Evolutionary conservation across 345 rosid species (phyloP), one percentile per base, ranked within the genome.

Genomic region (Pseudoturritis turrita): DNA sequence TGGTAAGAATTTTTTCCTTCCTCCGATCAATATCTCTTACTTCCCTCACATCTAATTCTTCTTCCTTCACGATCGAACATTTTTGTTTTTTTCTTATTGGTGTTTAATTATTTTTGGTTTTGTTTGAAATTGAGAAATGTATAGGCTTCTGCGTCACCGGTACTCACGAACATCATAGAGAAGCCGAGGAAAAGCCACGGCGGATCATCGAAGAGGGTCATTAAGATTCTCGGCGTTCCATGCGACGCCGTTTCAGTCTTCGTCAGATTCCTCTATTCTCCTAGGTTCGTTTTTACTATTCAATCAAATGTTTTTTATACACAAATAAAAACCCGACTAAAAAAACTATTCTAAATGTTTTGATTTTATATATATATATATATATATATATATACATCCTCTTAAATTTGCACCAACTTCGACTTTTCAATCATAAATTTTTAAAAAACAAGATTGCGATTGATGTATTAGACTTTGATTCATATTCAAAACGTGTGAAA

Each of bases 221-320:
- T 93, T 22, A 85, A 84, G 35, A 88, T 93, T 68, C 83, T 84
- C 52, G 97, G 98, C 9, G 98, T 93, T 43, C 96, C 97, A 3
- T 78, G 84, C 80, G 85, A 79, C 51, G 97, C 98, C 61, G 98
- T 93, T 63, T 80, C 84, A 0, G 77, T 88, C 3, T 93, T 93
- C 35, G 44, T 90, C 22, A 77, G 79, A 58, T 90, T 83, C 76
- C 80, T 90, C 23, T 90, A 87, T 77, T 75, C 89, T 25, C 80
- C 83, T 41, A 83, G 98, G 98, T 92, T 59, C 17, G 81, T 46
- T 13, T 46, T 13, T 17, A 14, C 37, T 26, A 9, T 29, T 44
- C 22, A 28, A 4, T 28, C 6, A 28, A 28, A 28, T 12, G 13
- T 23, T 13, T 50, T n/a, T n/a, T n/a, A n/a, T n/a, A n/a, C n/a